These are phyloP conservation scores for Physaria fendleri DNA, from an alignment of 345 rosid genomes.

Conservation along the genomic window DNA sequence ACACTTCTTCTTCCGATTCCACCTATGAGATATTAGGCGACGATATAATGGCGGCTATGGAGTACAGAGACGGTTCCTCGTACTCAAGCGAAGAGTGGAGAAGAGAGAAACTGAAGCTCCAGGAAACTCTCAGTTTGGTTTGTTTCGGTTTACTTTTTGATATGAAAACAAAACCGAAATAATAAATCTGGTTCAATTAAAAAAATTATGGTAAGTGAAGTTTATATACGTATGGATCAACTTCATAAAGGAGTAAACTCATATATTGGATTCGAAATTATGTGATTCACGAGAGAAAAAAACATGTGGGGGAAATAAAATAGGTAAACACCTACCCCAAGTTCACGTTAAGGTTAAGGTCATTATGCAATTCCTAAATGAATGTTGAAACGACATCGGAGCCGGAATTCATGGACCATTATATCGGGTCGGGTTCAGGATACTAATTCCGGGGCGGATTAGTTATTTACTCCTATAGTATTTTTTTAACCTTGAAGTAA, in stretches of 20 bases:
- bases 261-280: too few relatives aligned
- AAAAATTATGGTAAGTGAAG: background rate
- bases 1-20: constrained; percentile 1
- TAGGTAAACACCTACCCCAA: constrained; percentile 25
- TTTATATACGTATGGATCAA: background rate
- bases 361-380: too few relatives aligned
- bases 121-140: background rate
- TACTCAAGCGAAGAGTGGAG: constrained; percentile 1
- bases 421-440: constrained; percentile 15
- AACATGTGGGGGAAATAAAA: constrained; percentile 7
- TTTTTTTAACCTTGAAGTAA: background rate
- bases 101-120: background rate
- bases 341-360: too few relatives aligned
- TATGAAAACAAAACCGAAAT: background rate
- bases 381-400: too few relatives aligned
- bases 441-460: constrained; percentile 3
- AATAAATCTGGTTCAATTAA: background rate
- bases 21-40: background rate
- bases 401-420: too few relatives aligned
- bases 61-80: background rate
- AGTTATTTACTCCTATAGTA: background rate
- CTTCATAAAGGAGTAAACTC: too few relatives aligned
- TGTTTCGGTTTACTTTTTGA: background rate
- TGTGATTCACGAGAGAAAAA: background rate
- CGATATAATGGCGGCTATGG: constrained; percentile 14